Base-by-base conservation (phyloP, 257 asterid genomes). In the Ehretia macrophylla region DNA sequence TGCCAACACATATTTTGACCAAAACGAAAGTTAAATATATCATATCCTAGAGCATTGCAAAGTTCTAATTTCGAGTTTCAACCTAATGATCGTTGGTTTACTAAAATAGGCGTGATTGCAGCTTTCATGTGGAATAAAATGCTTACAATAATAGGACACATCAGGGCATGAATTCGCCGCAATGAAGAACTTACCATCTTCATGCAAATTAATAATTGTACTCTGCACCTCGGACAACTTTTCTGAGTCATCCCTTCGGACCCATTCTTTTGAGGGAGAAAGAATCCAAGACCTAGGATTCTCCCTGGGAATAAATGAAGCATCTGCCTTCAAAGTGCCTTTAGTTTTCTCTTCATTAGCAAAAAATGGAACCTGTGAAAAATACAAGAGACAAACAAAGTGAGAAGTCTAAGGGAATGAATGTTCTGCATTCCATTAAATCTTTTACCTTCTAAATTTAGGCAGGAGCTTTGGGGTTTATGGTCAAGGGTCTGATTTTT, bases 361-460 rank as follows among this genome's bases (percentile, higher is more conserved):
- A 38, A 62, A 65, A 61, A 76, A 76, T 3, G 75, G 63, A 27
- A 68, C 70, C 78, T 72, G 69, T 10, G 45, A 32, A 32, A 48
- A 39, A 21, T 18, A 35, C 5, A 22, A 27, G 39, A 47, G n/a
- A 14, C 48, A 56, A 17, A 53, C 53, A 51, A 6, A 32, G n/a
- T 19, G 22, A 51, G 47, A 51, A 51, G 1, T 17, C 9, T 16
- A 17, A 48, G 21, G 53, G 13, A 2, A 42, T 38, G 13, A 35
- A 27, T 22, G 27, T 14, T 32, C 6, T 48, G 35, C 22, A 49
- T 12, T 32, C 16, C 46, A 45, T 1, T 10, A 27, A 42, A 18
- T 20, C 40, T 14, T 60, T 49, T 23, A 14, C 32, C 11, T 16
- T 32, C 19, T 45, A 42, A 1, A 42, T 42, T 27, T 27, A 27